Base-by-base conservation (phyloP, 306 rosid species). In the Vachellia pachyceras region DNA sequence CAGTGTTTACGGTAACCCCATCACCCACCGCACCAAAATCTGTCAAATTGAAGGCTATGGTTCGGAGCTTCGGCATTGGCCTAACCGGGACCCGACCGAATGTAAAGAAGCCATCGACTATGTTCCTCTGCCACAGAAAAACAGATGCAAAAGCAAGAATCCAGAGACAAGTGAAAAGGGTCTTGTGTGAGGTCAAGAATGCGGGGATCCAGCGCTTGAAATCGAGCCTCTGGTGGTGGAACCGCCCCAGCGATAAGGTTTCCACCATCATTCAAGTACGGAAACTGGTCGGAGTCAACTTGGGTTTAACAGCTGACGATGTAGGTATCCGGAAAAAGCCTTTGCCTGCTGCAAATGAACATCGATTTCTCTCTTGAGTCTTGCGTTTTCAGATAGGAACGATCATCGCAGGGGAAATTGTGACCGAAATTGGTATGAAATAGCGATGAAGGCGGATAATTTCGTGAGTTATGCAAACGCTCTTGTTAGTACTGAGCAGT, bases 11-110 rank as follows among this genome's bases (percentile, higher is more conserved):
- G 17, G 98, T 84, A 54, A 91, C 86, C 68, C 99, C 99, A 78
- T 95, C 99, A n/a, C 97, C 97, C 0, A 95, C 97, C 0, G 77
- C 99, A 44, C 99, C 99, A 76, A 95, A 95, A 83, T 95, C 98
- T 69, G 98, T 93, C 90, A 95, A 86, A 82, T 95, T 95, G 83
- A 90, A 93, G 33, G 86, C 97, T 68, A 79, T 87, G 0, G 97
- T 97, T 18, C 99, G 79, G 82, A 87, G 83, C 79, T 79, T 81
- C 45, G 99, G 98, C 65, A 91, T 50, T 60, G 92, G 87, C 23
- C 82, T 76, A 25, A 33, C 68, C 33, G 83, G 77, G 41, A 33
- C 54, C 36, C 87, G 85, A 7, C 86, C 80, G 68, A 88, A 90
- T 18, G 77, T 11, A 41, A 83, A 72, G 42, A 93, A 84, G 23